Evolutionary conservation across 257 asterid species (phyloP), one percentile per base, ranked within the genome.

Genomic region (Gentiana macrophylla): DNA sequence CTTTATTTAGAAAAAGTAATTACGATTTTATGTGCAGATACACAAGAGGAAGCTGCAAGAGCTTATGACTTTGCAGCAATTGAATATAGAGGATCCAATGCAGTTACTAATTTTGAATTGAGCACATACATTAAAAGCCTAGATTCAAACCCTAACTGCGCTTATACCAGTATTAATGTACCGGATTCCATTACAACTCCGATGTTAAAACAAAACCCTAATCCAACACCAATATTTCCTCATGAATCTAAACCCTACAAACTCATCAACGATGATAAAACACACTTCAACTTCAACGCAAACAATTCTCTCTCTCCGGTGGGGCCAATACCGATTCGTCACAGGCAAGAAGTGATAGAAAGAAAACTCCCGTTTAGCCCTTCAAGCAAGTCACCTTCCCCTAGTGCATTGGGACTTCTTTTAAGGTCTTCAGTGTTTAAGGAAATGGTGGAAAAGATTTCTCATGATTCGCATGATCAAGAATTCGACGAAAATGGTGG

Each of bases 371-470:
- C 80, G 0, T 9, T 67, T 33, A 68, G 61, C 57, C 67, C 78
- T 5, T 50, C 72, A 56, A 69, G 72, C 49, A 78, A 64, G 63
- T 60, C 65, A 1, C 48, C 90, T 36, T 70, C 86, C n/a, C 79
- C 84, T 49, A 74, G 84, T 24, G 89, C 91, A 32, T 72, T 84
- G 4, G 60, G 82, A 53, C 76, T 84, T 44, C 85, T 77, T 15
- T 76, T 82, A 12, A 61, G 79, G 56, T 84, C 90, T 15, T 77
- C 87, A 10, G 44, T 84, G 32, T 81, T 79, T 34, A 65, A 63
- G 51, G 87, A 81, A 66, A 73, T 84, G 57, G 84, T 81, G 13
- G 70, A 79, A 79, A 79, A 77, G 70, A 84, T 71, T 67, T 69
- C 77, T 15, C 24, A 15, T 15, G 24, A 15, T 15, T 15, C 24